phyloP scores from a whole-genome alignment of 1,139 yeast species.

The Sugiyamaella grinbergsii region DNA sequence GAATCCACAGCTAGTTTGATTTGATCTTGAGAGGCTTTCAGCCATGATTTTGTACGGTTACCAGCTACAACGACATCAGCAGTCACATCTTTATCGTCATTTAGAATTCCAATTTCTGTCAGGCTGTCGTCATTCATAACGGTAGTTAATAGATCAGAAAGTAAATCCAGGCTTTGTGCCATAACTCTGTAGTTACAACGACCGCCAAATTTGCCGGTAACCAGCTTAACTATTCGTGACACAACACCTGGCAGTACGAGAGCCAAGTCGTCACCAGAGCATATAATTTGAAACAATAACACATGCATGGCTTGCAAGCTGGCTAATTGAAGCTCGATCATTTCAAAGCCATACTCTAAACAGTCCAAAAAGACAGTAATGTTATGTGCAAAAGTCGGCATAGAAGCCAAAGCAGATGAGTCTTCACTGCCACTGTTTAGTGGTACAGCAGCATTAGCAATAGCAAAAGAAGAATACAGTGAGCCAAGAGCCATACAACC shows the following conservation, averaged over 20 bases:
- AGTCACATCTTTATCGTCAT: neutral
- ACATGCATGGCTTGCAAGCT: slow-evolving; percentile 44
- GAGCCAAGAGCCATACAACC: slow-evolving; percentile 46
- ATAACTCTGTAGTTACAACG: slow-evolving; percentile 49
- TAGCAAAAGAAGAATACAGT: slow-evolving; percentile 44
- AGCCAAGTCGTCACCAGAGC: slow-evolving; percentile 57
- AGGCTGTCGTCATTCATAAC: slow-evolving; percentile 47
- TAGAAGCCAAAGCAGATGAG: slow-evolving; percentile 25
- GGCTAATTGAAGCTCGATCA: slow-evolving; percentile 41
- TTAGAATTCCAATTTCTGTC: slow-evolving; percentile 18
- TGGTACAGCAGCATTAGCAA: slow-evolving; percentile 20
- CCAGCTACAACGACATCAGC: slow-evolving; percentile 18
- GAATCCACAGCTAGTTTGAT: slow-evolving; percentile 45
- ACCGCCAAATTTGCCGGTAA: slow-evolving; percentile 44
- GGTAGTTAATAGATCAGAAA: slow-evolving; percentile 41
- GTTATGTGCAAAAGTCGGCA: slow-evolving; percentile 53
- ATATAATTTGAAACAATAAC: slow-evolving; percentile 43
- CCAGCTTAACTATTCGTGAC: slow-evolving; percentile 51
- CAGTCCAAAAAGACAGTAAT: slow-evolving; percentile 50
- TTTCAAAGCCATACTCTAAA: slow-evolving; percentile 34
- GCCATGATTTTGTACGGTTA: slow-evolving; percentile 60
- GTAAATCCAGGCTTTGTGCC: slow-evolving; percentile 40
- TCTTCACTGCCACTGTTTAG: too few species aligned
- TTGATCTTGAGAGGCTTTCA: slow-evolving; percentile 63
- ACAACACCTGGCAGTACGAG: slow-evolving; percentile 59